Evolutionary conservation across 2,329 filamentous ascomycete genomes (phyloP), one percentile per base, ranked within the genome.

Genomic region (Lachnellula hyalina): DNA sequence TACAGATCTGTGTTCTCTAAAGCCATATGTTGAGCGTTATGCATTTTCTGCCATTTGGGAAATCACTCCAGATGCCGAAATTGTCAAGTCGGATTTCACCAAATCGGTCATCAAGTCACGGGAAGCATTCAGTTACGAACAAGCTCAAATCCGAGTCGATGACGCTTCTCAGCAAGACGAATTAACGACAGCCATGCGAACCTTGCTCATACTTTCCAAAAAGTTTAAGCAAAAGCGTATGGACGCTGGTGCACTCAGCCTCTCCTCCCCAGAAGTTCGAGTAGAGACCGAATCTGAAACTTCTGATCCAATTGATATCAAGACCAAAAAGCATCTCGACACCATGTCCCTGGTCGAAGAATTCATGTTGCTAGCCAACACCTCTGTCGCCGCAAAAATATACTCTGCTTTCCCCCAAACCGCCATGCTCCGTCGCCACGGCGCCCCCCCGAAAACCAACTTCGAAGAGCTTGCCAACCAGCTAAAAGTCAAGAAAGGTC

Each of bases 321-420:
- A 97, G 77, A 96, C 92, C 5, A 99, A 99, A 74, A 82, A 92
- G 65, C 84, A 92, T 50, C 84, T 99, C 38, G 92, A 94, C 67
- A 99, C 94, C 51, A 99, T 97, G 76, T 96, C 93, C 21, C 82
- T 99, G 5, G 95, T 99, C 28, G 94, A 99, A 70, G 94, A 99
- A 70, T 97, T 99, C 79, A 99, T 99, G 94, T 79, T 99, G 68
- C 88, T 97, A 70, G 95, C 94, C 77, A 99, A 99, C 74, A 91
- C 90, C 67, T 93, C 87, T 63, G 95, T 99, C 32, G 94, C 93
- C 6, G 82, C 85, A 62, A 93, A 90, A 71, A 95, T 96, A 68
- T 90, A 96, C 74, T 82, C 89, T 48, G 85, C 91, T 2, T 97
- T 96, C 73, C 93, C 94, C 0, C 93, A 99, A 72, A 97, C 92